phyloP scores from a whole-genome alignment of 768 basidiomycete species.

The Hypsizygus marmoreus region DNA sequence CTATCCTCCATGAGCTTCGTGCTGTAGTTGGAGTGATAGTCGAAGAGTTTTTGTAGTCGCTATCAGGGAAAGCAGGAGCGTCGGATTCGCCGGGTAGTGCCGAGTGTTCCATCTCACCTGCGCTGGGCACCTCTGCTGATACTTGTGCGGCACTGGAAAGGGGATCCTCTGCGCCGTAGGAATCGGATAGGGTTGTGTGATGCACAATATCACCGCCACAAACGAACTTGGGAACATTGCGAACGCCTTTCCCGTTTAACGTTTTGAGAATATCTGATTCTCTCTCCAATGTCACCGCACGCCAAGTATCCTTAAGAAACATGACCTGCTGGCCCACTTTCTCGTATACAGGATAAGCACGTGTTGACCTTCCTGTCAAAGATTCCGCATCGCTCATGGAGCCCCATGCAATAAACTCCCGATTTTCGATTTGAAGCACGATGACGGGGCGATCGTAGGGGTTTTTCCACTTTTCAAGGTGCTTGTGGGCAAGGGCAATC shows the following conservation, averaged over 20 bases:
- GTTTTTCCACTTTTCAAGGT: conserved; percentile 8
- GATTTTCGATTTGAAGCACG: conserved; percentile 11
- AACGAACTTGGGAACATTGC: conserved; percentile 23
- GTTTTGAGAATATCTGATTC: conserved; percentile 20
- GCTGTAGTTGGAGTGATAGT: too few species aligned
- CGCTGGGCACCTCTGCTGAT: too few species aligned
- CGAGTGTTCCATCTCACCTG: too few species aligned
- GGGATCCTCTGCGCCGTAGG: not conserved
- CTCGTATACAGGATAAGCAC: conserved; percentile 15
- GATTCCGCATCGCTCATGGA: conserved; percentile 13
- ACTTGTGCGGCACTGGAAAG: too few species aligned
- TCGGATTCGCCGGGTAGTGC: too few species aligned
- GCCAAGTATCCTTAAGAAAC: conserved; percentile 30
- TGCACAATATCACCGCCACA: conserved; percentile 28
- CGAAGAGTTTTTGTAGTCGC: too few species aligned
- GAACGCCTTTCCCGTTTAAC: conserved; percentile 14
- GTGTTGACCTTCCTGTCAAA: conserved; percentile 12
- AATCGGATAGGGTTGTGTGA: conserved; percentile 14
- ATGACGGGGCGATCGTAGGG: conserved; percentile 9
- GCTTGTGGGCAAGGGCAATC: conserved; percentile 2
- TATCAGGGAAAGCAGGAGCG: too few species aligned
- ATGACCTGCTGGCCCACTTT: conserved; percentile 2
- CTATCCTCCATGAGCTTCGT: conserved; percentile 10
- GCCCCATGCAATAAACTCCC: conserved; percentile 17
- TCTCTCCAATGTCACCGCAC: conserved; percentile 3